Evolutionary conservation across 1,139 yeast genomes (phyloP).

Genomic region (Kurtzmaniella natalensis): DNA sequence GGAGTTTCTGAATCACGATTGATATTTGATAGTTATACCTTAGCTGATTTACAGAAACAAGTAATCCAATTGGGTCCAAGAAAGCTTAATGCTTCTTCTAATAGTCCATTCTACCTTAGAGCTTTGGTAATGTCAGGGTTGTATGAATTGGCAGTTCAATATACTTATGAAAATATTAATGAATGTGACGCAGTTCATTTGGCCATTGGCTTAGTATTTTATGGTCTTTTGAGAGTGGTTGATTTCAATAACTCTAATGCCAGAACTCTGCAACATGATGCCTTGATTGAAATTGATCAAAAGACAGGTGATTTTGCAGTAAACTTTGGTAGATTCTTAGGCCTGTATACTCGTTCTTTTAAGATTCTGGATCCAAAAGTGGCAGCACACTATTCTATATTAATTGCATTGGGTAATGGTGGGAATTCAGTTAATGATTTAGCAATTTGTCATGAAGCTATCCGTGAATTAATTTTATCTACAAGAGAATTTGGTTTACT

Average conservation of each 20-base stretch:
- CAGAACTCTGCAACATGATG: constrained; percentile 20
- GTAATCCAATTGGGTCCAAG: constrained; percentile 70
- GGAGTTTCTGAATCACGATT: constrained; percentile 34
- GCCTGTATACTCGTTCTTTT: constrained; percentile 75
- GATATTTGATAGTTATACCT: constrained; percentile 66
- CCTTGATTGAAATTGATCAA: constrained; percentile 28
- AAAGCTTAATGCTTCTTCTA: constrained; percentile 61
- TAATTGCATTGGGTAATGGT: constrained; percentile 56
- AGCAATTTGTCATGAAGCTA: constrained; percentile 68
- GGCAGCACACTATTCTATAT: constrained; percentile 81
- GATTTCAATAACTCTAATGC: constrained; percentile 18
- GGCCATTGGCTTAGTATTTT: constrained; percentile 75
- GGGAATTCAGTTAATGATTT: constrained; percentile 41
- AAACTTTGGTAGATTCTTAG: constrained; percentile 57
- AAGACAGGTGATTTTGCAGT: constrained; percentile 39
- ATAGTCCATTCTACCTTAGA: constrained; percentile 73
- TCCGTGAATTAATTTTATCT: constrained; percentile 78
- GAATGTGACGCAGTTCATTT: constrained; percentile 90
- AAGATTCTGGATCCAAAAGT: constrained; percentile 83
- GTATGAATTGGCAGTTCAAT: constrained; percentile 76
- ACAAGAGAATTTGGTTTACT: constrained; percentile 80
- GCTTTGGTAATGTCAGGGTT: constrained; percentile 72
- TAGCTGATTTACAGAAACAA: constrained; percentile 69
- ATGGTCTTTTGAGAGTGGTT: constrained; percentile 62
- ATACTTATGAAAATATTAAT: constrained; percentile 55